Evolutionary conservation across 495 filamentous ascomycete genomes (phyloP).

Genomic region (Annulohypoxylon bovei): DNA sequence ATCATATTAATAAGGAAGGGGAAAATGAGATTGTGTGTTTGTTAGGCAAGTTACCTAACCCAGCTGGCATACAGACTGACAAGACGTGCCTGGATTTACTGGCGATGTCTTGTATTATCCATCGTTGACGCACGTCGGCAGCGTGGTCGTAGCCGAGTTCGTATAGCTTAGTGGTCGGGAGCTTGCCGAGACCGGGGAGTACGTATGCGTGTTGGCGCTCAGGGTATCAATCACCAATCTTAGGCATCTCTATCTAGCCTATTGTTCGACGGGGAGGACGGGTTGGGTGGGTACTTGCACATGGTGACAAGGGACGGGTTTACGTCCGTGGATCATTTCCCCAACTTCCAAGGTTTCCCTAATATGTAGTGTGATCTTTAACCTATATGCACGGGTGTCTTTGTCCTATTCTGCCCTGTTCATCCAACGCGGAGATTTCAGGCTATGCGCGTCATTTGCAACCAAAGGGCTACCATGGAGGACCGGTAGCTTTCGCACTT

Average conservation of each 20-base stretch:
- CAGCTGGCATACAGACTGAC: not conserved
- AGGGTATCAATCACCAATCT: conserved; percentile 2
- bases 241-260: not conserved
- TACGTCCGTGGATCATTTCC: conserved; percentile 15
- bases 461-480: not conserved
- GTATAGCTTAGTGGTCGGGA: conserved; percentile 11
- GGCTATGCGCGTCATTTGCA: conserved; percentile 39
- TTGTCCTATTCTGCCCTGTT: not conserved
- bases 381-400: conserved; percentile 6
- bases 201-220: not conserved
- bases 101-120: conserved; percentile 1
- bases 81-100: not conserved
- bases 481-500: conserved; percentile 1
- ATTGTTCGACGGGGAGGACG: not conserved
- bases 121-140: conserved; percentile 1
- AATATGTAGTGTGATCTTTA: conserved; percentile 30
- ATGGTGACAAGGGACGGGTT: conserved; percentile 15
- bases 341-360: not conserved
- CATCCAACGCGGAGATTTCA: conserved; percentile 22
- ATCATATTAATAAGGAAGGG: conserved; percentile 4
- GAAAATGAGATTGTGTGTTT: not conserved
- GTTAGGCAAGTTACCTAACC: not conserved
- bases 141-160: conserved; percentile 7
- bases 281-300: conserved; percentile 24
- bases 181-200: conserved; percentile 17